These are phyloP conservation scores for Cladophialophora yegresii DNA, from an alignment of 2,329 filamentous ascomycete species.

Conservation along the genomic window DNA sequence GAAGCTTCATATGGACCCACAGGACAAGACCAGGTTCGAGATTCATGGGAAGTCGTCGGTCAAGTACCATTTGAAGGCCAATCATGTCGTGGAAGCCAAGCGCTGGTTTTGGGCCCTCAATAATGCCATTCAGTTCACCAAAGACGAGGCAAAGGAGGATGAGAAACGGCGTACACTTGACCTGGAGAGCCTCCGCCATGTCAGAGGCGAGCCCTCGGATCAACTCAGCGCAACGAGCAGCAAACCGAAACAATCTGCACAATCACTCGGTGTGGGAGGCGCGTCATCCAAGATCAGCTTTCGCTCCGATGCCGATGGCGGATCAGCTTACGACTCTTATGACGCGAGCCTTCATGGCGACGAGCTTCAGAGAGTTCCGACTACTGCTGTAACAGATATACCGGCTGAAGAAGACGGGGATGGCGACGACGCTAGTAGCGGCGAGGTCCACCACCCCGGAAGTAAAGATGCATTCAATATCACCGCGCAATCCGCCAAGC, in stretches of 20 bases:
- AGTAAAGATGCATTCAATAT: slow-evolving; percentile 96
- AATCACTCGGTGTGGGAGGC: slow-evolving; percentile 43
- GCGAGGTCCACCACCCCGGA: slow-evolving; percentile 66
- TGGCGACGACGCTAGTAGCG: slow-evolving; percentile 78
- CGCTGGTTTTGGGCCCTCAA: slow-evolving; percentile 99
- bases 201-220: slow-evolving; percentile 68
- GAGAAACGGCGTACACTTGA: slow-evolving; percentile 73
- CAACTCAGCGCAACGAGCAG: slow-evolving; percentile 41
- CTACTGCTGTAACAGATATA: slow-evolving; percentile 52
- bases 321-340: slow-evolving; percentile 56
- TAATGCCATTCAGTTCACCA: slow-evolving; percentile 97
- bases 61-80: slow-evolving; percentile 96
- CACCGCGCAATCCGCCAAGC: slow-evolving; percentile 88
- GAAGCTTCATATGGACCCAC: slow-evolving; percentile 88
- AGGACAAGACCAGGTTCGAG: slow-evolving; percentile 97
- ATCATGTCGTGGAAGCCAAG: slow-evolving; percentile 97
- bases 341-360: slow-evolving; percentile 57
- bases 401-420: slow-evolving; percentile 70
- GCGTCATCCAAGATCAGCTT: slow-evolving; percentile 52
- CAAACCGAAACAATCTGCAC: slow-evolving; percentile 42
- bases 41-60: slow-evolving; percentile 98
- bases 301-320: slow-evolving; percentile 58
- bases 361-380: slow-evolving; percentile 53
- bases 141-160: slow-evolving; percentile 93
- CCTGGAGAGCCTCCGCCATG: slow-evolving; percentile 73